Conservation (phyloP, 2,329 filamentous ascomycete species). For the Penicillium digitatum region DNA sequence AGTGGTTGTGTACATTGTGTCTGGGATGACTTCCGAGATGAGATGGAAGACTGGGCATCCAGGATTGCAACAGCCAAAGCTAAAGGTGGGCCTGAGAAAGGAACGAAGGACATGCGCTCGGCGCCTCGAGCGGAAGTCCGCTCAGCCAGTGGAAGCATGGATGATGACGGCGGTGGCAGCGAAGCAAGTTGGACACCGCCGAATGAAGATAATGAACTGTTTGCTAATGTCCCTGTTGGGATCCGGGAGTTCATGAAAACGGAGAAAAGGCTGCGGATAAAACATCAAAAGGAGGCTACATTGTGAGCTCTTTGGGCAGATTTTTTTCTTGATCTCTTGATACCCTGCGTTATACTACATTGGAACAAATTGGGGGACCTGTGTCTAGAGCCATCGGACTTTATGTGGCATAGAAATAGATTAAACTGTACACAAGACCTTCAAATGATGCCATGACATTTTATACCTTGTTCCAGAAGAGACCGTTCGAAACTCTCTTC, state of each 20-base stretch:
- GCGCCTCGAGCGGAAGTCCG: slow-evolving; percentile 41
- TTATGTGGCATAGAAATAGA: slow-evolving; percentile 14
- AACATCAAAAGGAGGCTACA: slow-evolving; percentile 55
- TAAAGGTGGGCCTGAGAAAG: slow-evolving; percentile 26
- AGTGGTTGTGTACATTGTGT: slow-evolving; percentile 97
- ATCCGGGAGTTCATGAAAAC: slow-evolving; percentile 97
- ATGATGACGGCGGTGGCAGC: slow-evolving; percentile 75
- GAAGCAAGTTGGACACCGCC: slow-evolving; percentile 61
- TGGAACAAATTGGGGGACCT: background rate
- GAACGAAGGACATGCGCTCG: slow-evolving; percentile 30
- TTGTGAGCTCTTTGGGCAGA: slow-evolving; percentile 10
- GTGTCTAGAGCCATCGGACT: slow-evolving; percentile 3
- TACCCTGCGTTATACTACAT: slow-evolving; percentile 12
- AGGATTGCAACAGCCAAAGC: slow-evolving; percentile 60
- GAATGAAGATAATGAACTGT: slow-evolving; percentile 57
- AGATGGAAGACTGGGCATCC: slow-evolving; percentile 81
- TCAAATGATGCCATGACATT: slow-evolving; percentile 6
- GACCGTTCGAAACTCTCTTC: background rate
- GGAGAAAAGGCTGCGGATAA: slow-evolving; percentile 82
- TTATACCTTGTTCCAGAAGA: background rate
- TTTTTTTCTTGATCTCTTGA: slow-evolving; percentile 1
- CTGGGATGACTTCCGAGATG: slow-evolving; percentile 87
- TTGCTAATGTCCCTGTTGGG: slow-evolving; percentile 78
- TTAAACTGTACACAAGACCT: slow-evolving; percentile 13
- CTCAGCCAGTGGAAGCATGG: slow-evolving; percentile 60